Conservation (phyloP, 2,329 filamentous ascomycete genomes). For the Hypoxylon sp. region DNA sequence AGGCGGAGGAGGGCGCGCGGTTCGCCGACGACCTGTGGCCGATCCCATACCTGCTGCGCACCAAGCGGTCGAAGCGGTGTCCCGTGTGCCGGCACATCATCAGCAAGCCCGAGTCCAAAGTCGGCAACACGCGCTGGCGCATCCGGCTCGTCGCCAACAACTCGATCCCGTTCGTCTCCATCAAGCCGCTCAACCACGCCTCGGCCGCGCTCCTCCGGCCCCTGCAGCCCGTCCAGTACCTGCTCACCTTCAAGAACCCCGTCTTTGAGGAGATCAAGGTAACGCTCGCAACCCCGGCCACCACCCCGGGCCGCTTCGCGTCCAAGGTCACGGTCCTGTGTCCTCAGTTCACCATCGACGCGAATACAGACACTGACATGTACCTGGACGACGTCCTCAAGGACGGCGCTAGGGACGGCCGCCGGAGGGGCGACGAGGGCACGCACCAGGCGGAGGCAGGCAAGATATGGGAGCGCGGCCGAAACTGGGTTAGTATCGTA, state of each 20-base stretch:
- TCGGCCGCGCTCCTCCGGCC: constrained; percentile 64
- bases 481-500: constrained; percentile 95
- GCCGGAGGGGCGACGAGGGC: constrained; percentile 55
- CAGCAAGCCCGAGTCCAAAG: constrained; percentile 91
- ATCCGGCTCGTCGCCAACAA: constrained; percentile 90
- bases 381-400: constrained; percentile 90
- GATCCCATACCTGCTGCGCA: constrained; percentile 83
- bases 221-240: constrained; percentile 75
- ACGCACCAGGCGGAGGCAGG: constrained; percentile 80
- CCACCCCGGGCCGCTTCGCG: constrained; percentile 79
- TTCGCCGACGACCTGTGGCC: constrained; percentile 83
- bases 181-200: constrained; percentile 67
- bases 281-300: constrained; percentile 84
- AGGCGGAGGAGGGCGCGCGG: constrained; percentile 64
- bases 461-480: constrained; percentile 94
- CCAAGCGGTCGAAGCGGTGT: constrained; percentile 94
- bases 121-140: constrained; percentile 88
- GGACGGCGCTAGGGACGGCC: constrained; percentile 57
- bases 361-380: constrained; percentile 83
- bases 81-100: constrained; percentile 94
- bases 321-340: constrained; percentile 92
- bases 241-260: constrained; percentile 92
- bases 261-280: constrained; percentile 92
- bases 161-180: constrained; percentile 85
- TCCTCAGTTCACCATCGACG: constrained; percentile 92